Percentiles rank a stretch among this genome's conserved stretches.
Evolutionary conservation across 805 yeast species (phyloP).

Genomic region (Ogataea naganishii): DNA sequence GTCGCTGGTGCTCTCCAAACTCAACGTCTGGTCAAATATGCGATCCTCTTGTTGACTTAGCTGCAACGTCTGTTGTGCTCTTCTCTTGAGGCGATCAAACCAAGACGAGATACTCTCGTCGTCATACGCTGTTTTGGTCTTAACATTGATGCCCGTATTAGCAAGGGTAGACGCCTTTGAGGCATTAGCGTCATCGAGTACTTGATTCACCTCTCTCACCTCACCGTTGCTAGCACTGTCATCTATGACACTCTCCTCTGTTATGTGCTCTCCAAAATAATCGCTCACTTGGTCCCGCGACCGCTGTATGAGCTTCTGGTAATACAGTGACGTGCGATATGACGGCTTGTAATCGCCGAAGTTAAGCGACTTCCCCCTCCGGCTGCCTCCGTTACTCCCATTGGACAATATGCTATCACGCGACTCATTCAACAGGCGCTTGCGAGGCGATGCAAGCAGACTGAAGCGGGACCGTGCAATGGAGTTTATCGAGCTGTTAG

Average conservation of each 20-base stretch:
- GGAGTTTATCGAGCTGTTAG: not conserved
- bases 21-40: too few species aligned
- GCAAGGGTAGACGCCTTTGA: too few species aligned
- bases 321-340: slow-evolving; percentile 4
- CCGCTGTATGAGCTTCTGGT: slow-evolving; percentile 3
- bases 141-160: too few species aligned
- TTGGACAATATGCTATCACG: not conserved
- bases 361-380: not conserved
- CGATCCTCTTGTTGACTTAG: too few species aligned
- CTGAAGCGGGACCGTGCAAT: slow-evolving; percentile 1
- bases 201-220: too few species aligned
- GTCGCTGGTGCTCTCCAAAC: too few species aligned
- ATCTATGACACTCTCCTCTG: too few species aligned
- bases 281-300: not conserved
- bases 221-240: too few species aligned
- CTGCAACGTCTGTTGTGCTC: too few species aligned
- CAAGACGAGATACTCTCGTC: too few species aligned
- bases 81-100: too few species aligned
- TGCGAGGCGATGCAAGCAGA: slow-evolving; percentile 1
- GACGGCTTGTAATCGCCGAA: slow-evolving; percentile 2
- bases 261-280: not conserved
- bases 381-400: not conserved
- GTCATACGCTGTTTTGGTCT: not conserved
- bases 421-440: not conserved
- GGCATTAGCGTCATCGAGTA: too few species aligned